These are phyloP conservation scores for Ophiostoma quercus DNA, from an alignment of 2,329 filamentous ascomycete genomes.

Conservation along the genomic window DNA sequence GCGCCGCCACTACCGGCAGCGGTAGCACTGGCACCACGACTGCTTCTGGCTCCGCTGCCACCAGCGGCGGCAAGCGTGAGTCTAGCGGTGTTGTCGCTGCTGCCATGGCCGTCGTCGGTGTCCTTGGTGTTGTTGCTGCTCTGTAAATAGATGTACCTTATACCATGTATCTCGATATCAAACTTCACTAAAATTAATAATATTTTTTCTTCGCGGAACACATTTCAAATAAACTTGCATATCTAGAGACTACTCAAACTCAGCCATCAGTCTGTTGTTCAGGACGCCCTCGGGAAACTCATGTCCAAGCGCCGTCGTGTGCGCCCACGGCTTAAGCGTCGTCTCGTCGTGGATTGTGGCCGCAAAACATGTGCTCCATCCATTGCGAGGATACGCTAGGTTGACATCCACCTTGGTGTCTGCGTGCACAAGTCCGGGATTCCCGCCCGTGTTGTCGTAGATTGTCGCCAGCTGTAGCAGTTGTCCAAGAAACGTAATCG, in stretches of 20 bases:
- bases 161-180: background rate
- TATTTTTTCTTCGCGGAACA: background rate
- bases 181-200: background rate
- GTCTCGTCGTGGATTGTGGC: background rate
- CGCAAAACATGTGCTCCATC: background rate
- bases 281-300: background rate
- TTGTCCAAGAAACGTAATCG: background rate
- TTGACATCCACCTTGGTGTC: background rate
- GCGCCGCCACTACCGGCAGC: background rate
- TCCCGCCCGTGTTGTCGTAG: background rate
- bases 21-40: background rate
- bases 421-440: background rate
- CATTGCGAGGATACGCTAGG: background rate
- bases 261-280: background rate
- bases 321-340: background rate
- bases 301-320: background rate
- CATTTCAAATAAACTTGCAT: background rate
- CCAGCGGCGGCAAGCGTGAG: constrained; percentile 19
- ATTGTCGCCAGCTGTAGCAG: background rate
- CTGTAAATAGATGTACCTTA: background rate
- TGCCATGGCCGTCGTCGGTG: constrained; percentile 17
- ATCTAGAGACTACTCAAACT: background rate
- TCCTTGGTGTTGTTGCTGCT: constrained; percentile 15
- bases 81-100: constrained; percentile 17
- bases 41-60: constrained; percentile 4